Evolutionary conservation across 306 rosid species (phyloP).

Genomic region (Glycine latifolia): DNA sequence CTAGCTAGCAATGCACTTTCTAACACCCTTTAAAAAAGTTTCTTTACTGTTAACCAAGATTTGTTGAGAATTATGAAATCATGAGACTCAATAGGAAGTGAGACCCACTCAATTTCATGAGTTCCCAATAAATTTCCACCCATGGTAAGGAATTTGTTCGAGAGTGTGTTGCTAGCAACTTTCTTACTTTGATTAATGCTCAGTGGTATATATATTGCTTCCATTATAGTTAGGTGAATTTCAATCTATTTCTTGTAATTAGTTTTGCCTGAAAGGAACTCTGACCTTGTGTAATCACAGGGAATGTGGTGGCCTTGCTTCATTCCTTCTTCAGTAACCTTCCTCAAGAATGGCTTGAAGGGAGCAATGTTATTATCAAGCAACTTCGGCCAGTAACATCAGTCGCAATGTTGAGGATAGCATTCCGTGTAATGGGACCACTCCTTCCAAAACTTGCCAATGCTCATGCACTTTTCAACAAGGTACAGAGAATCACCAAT

Average conservation of each 20-base stretch:
- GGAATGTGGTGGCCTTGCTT: slow-evolving; percentile 92
- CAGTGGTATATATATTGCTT: slow-evolving; percentile 22
- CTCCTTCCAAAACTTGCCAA: slow-evolving; percentile 97
- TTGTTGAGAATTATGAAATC: background rate
- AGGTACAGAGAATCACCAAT: slow-evolving; percentile 63
- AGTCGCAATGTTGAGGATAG: slow-evolving; percentile 96
- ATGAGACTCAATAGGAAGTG: background rate
- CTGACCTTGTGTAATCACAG: slow-evolving; percentile 51
- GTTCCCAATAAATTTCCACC: background rate
- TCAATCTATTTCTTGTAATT: slow-evolving; percentile 28
- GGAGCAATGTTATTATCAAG: slow-evolving; percentile 74
- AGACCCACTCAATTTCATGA: background rate
- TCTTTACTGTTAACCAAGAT: background rate
- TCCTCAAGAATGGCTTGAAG: slow-evolving; percentile 97
- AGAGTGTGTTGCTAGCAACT: background rate
- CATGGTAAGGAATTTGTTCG: background rate
- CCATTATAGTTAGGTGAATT: slow-evolving; percentile 29
- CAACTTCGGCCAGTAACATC: slow-evolving; percentile 91
- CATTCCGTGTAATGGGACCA: slow-evolving; percentile 90
- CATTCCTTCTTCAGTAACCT: slow-evolving; percentile 96
- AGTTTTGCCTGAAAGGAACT: slow-evolving; percentile 40
- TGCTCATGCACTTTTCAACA: slow-evolving; percentile 82
- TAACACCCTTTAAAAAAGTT: background rate
- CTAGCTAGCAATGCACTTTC: background rate
- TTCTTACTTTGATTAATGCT: slow-evolving; percentile 24